Evolutionary conservation across 768 basidiomycete species (phyloP).

Genomic region (Clavaria fumosa): DNA sequence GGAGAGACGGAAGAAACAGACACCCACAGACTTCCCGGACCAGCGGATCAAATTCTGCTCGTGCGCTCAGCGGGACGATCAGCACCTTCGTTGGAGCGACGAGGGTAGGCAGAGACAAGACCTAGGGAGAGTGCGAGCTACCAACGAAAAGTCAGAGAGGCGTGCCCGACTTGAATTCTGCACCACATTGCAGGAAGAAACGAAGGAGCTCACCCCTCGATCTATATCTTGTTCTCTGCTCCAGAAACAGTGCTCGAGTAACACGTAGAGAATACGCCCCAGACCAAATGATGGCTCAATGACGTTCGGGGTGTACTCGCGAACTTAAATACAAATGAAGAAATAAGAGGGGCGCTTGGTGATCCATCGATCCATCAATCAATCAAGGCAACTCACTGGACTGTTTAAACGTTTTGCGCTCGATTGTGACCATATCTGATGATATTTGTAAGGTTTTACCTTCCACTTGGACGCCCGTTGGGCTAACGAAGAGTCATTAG

Average conservation of each 20-base stretch:
- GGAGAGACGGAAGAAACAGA: too few species aligned
- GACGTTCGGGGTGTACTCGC: constrained; percentile 94
- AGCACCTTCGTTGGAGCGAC: constrained; percentile 95
- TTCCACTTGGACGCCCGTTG: constrained; percentile 40
- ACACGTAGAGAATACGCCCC: constrained; percentile 84
- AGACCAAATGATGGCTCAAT: constrained; percentile 98
- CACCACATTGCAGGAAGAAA: too few species aligned
- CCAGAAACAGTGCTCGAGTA: constrained; percentile 97
- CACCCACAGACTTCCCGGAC: constrained; percentile 85
- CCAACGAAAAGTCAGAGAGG: constrained; percentile 4
- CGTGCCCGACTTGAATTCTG: background rate
- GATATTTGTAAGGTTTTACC: constrained; percentile 59
- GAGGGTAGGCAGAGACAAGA: constrained; percentile 76
- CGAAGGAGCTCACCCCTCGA: constrained; percentile 53
- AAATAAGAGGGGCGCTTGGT: too few species aligned
- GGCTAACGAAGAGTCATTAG: constrained; percentile 23
- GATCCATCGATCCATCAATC: background rate
- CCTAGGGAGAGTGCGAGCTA: constrained; percentile 30
- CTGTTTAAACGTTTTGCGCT: constrained; percentile 77
- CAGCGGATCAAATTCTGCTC: constrained; percentile 70
- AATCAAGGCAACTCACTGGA: constrained; percentile 36
- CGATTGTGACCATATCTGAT: constrained; percentile 59
- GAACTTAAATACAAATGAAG: too few species aligned
- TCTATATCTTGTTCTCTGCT: constrained; percentile 82
- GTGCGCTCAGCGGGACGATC: constrained; percentile 85